Base-by-base conservation (phyloP, 371 early-diverging fungal species). In the Mucor indicus region DNA sequence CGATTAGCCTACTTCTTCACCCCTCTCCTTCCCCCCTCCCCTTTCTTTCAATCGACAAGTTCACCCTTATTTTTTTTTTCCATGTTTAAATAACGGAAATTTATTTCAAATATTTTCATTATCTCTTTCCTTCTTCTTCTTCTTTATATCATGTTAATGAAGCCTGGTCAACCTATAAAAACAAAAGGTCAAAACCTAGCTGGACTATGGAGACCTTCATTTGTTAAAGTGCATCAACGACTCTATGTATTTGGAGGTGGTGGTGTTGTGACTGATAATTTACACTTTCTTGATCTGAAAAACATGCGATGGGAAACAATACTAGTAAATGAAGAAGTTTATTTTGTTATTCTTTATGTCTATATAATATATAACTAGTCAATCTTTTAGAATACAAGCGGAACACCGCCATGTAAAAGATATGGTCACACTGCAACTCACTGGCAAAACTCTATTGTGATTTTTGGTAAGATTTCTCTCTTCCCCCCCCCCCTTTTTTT, bases 201-300 rank as follows among this genome's bases (percentile, higher is more conserved):
- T 22, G 83, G 83, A 16, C 63, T 82, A 43, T 82, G 83, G 83
- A 59, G 80, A 38, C 80, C 80, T 1, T 77, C 80, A 2, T 80
- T 82, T 54, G 76, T 79, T 9, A 70, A 76, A 32, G 75, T 72
- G 16, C 65, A 77, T 48, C 71, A 79, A 49, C 64, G 68, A 27
- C 56, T 82, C 7, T 82, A 71, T 44, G 68, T 74, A 5, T 80
- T 75, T 68, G 80, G 83, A 15, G 83, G 80, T 13, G 83, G 80
- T 4, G 80, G 80, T n/a, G 71, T 79, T 60, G 77, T 75, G 12
- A 78, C 79, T 8, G 75, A 77, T 29, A 72, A 80, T 48, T 58
- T 82, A 21, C 77, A 76, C 49, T 74, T 65, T 11, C 72, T 82
- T 25, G 74, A 82, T 60, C 50, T 82, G 13, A 50, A 48, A 37